A percentile compares a stretch with the other conserved stretches of the same genome.
Evolutionary conservation across 148 eudicot genomes (phyloP).

Genomic region (Nepenthes mirabilis): DNA sequence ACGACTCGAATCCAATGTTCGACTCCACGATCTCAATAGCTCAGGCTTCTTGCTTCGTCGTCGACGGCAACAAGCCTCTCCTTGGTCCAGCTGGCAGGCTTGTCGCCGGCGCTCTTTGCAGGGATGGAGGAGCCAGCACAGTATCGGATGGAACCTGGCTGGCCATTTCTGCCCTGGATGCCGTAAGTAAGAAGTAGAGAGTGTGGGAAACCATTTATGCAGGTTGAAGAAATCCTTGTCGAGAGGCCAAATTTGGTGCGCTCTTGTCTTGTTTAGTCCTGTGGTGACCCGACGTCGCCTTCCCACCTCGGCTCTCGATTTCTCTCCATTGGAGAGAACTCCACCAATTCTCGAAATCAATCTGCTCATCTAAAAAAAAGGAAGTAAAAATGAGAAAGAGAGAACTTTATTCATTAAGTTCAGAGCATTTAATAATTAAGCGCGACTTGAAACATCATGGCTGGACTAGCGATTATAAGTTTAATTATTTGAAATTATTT

Average conservation of each 20-base stretch:
- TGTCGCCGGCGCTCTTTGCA: conserved; percentile 3
- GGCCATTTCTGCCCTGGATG: conserved; percentile 59
- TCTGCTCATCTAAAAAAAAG: no score
- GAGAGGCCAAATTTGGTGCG: conserved; percentile 49
- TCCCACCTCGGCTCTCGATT: conserved; percentile 25
- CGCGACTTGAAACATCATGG: no score
- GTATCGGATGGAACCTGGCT: conserved; percentile 57
- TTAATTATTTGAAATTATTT: no score
- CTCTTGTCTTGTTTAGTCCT: conserved; percentile 15
- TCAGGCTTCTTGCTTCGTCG: conserved; percentile 23
- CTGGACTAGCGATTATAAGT: no score
- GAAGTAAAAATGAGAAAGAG: no score
- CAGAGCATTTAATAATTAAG: no score
- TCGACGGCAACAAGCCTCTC: conserved; percentile 53
- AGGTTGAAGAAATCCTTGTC: conserved; percentile 66
- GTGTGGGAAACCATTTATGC: conserved; percentile 42
- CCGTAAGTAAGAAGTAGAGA: conserved; percentile 50
- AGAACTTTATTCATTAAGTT: no score
- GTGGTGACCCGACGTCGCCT: conserved; percentile 33
- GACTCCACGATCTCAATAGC: conserved; percentile 61
- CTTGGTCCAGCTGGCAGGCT: conserved; percentile 38
- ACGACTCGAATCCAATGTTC: conserved; percentile 57
- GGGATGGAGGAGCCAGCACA: conserved; percentile 40
- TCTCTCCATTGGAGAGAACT: no score
- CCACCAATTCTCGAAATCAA: no score